Evolutionary conservation across 345 rosid genomes (phyloP), one percentile per base, ranked within the genome.

Genomic region (Corchorus olitorius): DNA sequence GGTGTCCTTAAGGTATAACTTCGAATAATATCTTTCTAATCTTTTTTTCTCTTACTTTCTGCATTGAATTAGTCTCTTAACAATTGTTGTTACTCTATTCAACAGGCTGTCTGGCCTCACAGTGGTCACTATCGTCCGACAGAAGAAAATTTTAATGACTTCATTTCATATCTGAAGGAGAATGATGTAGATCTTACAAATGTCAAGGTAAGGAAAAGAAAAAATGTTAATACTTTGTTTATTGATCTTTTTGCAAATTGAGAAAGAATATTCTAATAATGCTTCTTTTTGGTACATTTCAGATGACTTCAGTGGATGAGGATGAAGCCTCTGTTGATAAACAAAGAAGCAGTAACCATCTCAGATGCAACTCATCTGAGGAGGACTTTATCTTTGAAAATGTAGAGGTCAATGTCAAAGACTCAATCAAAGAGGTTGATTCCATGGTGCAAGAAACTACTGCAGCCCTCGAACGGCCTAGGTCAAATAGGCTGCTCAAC

Each of bases 111-210:
- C 78, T 96, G 99, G 99, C 95, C 92, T 75, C 98, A 96, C 77
- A 96, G 99, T 70, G 99, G 99, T 50, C 99, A 96, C 79, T 96
- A 96, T 90, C 88, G 85, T 72, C 99, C 99, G 15, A 92, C 98
- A 0, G 84, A 91, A 80, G 92, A 92, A 75, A 95, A 92, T 73
- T 92, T 95, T 78, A 70, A 83, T 82, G 97, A 96, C 55, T 90
- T 96, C 60, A 65, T 89, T 60, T 85, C 87, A 22, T 96, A 89
- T 81, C 89, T 96, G 12, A 39, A 76, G 75, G 97, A 91, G 80
- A 92, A 93, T 82, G 81, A 91, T 62, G 92, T 94, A 11, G 97
- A 93, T 83, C 86, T 91, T 69, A 83, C 87, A 7, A 87, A 90
- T 83, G 94, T 93, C 3, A 81, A 86, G 96, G 99, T 96, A 84